Evolutionary conservation across 1,284 basidiomycete species (phyloP).

Genomic region (Pseudomicrostroma phylloplanum): DNA sequence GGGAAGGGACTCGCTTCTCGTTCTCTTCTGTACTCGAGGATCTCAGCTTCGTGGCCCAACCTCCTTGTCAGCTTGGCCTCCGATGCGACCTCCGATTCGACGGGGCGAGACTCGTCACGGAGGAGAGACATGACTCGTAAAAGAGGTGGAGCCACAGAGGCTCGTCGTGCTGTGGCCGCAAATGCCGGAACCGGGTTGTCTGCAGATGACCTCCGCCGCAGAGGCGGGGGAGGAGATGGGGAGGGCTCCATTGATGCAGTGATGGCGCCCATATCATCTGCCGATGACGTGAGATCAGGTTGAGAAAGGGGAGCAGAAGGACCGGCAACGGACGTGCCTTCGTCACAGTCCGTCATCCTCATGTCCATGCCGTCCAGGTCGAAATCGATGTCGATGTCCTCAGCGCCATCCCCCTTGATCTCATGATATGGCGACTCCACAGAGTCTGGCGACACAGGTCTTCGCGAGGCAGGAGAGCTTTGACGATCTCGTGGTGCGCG

Average conservation of each 20-base stretch:
- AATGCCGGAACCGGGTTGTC: neutral
- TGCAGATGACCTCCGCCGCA: neutral
- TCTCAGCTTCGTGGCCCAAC: neutral
- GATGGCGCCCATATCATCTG: too few species aligned
- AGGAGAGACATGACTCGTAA: constrained; percentile 1
- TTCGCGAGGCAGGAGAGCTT: neutral
- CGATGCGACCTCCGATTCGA: neutral
- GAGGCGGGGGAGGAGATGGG: neutral
- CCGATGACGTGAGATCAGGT: too few species aligned
- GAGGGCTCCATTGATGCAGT: neutral
- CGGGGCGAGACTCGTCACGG: neutral
- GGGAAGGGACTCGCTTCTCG: neutral
- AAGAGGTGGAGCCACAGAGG: constrained; percentile 1
- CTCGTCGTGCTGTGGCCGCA: neutral
- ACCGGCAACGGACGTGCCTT: neutral
- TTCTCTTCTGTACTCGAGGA: neutral
- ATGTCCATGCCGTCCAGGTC: constrained; percentile 7
- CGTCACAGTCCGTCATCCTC: neutral
- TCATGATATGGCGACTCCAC: neutral
- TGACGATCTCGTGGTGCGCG: neutral
- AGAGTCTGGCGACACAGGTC: neutral
- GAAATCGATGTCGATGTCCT: neutral
- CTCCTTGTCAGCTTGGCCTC: constrained; percentile 4
- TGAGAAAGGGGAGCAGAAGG: neutral
- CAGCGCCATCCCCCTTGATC: neutral